A percentile compares a stretch with the other conserved stretches of the same genome.
These are phyloP conservation scores for Trametes pubescens DNA, from an alignment of 1,284 basidiomycete species.

Conservation along the genomic window DNA sequence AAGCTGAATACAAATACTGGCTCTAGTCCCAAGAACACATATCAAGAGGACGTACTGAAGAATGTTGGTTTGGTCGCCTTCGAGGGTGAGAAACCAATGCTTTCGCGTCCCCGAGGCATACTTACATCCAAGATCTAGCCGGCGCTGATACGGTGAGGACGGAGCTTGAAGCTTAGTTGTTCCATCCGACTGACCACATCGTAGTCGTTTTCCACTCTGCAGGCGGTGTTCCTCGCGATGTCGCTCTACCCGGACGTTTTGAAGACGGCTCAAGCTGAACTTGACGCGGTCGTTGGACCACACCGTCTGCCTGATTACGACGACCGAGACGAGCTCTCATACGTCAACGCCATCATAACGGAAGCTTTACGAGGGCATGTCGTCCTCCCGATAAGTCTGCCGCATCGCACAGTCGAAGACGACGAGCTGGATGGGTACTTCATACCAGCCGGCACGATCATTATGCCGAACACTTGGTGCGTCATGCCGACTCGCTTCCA, in stretches of 20 bases:
- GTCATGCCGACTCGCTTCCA: not conserved
- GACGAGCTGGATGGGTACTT: conserved; percentile 22
- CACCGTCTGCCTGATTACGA: conserved; percentile 55
- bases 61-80: conserved; percentile 14
- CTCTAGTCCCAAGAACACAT: not conserved
- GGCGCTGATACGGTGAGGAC: no score
- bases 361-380: conserved; percentile 46
- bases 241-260: conserved; percentile 46
- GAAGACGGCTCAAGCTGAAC: conserved; percentile 38
- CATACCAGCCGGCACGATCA: conserved; percentile 15
- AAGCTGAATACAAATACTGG: not conserved
- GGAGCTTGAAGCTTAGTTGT: not conserved
- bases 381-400: conserved; percentile 16
- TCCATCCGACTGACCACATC: not conserved
- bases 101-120: no score
- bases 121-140: no score
- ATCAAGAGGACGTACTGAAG: conserved; percentile 18
- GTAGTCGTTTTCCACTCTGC: not conserved
- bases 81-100: conserved; percentile 6
- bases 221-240: conserved; percentile 42
- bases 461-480: conserved; percentile 25
- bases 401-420: conserved; percentile 15
- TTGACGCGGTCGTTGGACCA: conserved; percentile 46
- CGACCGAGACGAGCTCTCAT: conserved; percentile 43
- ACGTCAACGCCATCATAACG: conserved; percentile 43